Conservation (phyloP, 306 rosid species). For the Cucurbita moschata region DNA sequence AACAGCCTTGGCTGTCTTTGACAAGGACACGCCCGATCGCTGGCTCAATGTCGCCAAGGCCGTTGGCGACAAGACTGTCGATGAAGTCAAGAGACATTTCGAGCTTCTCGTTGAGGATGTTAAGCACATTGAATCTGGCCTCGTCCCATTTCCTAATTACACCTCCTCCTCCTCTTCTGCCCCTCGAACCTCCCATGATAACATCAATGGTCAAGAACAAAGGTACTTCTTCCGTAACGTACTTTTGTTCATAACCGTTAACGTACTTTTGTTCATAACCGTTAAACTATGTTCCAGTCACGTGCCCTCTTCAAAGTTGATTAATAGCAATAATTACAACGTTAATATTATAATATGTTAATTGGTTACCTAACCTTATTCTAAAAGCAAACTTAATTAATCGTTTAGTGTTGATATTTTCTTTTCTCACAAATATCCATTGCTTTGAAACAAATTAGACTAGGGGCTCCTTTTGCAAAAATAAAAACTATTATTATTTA, state of each 20-base stretch:
- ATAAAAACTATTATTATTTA: background rate
- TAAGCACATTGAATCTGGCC: constrained; percentile 69
- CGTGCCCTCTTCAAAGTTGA: background rate
- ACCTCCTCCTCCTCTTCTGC: constrained; percentile 15
- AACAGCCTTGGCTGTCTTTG: constrained; percentile 72
- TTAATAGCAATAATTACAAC: background rate
- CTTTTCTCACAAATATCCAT: background rate
- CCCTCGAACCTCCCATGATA: constrained; percentile 4
- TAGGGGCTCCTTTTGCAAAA: background rate
- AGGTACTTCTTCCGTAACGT: constrained; percentile 23
- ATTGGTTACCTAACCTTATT: background rate
- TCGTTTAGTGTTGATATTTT: background rate
- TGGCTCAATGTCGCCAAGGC: constrained; percentile 87
- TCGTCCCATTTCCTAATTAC: constrained; percentile 68
- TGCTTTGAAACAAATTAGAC: background rate
- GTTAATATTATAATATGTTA: background rate
- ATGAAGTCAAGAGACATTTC: constrained; percentile 72
- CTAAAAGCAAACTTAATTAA: constrained; percentile 3
- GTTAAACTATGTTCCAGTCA: background rate
- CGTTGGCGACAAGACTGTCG: constrained; percentile 70
- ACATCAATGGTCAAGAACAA: constrained; percentile 23
- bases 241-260: background rate
- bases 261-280: too few species aligned
- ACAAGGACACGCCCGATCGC: constrained; percentile 87
- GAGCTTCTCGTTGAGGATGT: constrained; percentile 66